phyloP scores from a whole-genome alignment of 2,329 filamentous ascomycete species.

The Penicillium freii region DNA sequence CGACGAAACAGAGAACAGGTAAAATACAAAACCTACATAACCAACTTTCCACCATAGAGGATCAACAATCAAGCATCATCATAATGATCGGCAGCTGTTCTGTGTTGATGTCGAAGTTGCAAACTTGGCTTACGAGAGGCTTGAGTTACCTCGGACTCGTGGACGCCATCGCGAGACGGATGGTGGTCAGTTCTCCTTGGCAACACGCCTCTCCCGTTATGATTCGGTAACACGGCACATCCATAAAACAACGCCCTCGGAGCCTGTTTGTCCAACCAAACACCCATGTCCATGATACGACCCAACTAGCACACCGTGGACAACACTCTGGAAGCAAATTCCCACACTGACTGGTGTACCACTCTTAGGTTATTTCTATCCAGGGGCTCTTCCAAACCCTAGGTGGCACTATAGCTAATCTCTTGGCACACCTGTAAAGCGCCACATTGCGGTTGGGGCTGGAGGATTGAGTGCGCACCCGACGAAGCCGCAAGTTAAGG shows the following conservation, averaged over 20 bases:
- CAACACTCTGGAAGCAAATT: background rate
- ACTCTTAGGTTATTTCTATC: background rate
- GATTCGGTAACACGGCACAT: background rate
- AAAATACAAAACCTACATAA: background rate
- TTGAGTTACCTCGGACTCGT: background rate
- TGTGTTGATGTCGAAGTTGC: background rate
- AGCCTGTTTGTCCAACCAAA: background rate
- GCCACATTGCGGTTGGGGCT: background rate
- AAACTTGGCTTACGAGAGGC: background rate
- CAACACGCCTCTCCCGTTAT: conserved; percentile 3
- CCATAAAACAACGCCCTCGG: background rate
- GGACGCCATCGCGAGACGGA: background rate
- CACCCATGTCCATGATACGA: background rate
- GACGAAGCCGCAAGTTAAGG: background rate
- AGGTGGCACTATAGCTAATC: background rate
- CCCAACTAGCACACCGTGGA: background rate
- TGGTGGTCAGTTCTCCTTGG: background rate
- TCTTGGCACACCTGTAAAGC: background rate
- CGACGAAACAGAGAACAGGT: background rate
- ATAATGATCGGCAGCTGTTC: background rate
- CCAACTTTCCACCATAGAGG: background rate
- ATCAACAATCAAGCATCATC: background rate
- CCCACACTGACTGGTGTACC: background rate
- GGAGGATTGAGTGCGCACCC: background rate
- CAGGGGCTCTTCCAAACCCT: background rate